Percentiles rank a stretch among this genome's conserved stretches.
Conservation (phyloP, 768 basidiomycete genomes). For the Calocera cornea region DNA sequence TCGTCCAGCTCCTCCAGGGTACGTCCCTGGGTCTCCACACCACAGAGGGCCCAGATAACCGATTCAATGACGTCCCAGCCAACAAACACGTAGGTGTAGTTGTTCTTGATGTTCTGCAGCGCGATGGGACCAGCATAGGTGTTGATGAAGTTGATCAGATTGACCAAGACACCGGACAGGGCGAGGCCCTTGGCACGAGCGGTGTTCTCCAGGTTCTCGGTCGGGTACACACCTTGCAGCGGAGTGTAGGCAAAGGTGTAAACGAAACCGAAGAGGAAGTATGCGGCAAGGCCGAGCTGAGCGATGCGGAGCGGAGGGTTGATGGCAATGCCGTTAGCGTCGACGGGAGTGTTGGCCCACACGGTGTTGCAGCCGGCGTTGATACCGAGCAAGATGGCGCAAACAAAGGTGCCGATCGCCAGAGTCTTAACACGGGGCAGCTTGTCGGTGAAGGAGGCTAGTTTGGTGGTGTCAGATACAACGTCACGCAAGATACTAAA, state of each 20-base stretch:
- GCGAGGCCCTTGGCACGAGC: slow-evolving; percentile 52
- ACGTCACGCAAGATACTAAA: slow-evolving; percentile 20
- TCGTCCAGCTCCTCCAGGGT: slow-evolving; percentile 27
- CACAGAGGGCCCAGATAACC: slow-evolving; percentile 19
- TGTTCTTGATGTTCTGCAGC: slow-evolving; percentile 17
- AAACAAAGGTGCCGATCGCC: slow-evolving; percentile 23
- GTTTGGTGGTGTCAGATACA: slow-evolving; percentile 24
- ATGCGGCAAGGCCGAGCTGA: slow-evolving; percentile 23
- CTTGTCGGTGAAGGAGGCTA: slow-evolving; percentile 23
- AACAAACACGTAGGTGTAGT: slow-evolving; percentile 19
- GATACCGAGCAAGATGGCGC: slow-evolving; percentile 17
- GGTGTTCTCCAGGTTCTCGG: slow-evolving; percentile 45
- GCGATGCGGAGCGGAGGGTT: slow-evolving; percentile 17
- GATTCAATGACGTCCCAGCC: slow-evolving; percentile 20
- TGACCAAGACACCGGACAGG: slow-evolving; percentile 28
- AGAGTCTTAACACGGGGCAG: slow-evolving; percentile 24
- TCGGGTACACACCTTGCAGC: slow-evolving; percentile 43
- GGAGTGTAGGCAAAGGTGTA: slow-evolving; percentile 46
- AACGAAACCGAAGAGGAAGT: slow-evolving; percentile 32
- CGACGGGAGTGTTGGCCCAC: slow-evolving; percentile 12
- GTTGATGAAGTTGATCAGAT: slow-evolving; percentile 29
- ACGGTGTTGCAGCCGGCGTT: slow-evolving; percentile 18
- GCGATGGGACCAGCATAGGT: slow-evolving; percentile 37
- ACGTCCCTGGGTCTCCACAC: slow-evolving; percentile 20
- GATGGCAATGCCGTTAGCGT: slow-evolving; percentile 8